phyloP scores from a whole-genome alignment of 2,329 filamentous ascomycete genomes.

The Neofusicoccum parvum region DNA sequence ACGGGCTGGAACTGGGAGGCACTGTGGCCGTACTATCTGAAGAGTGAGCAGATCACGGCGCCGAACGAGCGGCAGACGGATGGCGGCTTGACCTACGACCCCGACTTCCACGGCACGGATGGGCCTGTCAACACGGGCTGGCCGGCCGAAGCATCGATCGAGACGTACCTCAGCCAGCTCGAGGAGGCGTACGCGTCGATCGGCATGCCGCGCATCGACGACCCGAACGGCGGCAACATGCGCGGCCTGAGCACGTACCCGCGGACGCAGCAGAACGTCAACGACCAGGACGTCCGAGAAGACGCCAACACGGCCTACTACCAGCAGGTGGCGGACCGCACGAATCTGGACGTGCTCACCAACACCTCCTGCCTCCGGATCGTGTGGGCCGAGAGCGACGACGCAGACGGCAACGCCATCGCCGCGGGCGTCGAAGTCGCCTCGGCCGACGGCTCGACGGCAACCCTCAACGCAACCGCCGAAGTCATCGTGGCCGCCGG shows the following conservation, averaged over 20 bases:
- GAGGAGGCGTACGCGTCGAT: slow-evolving; percentile 36
- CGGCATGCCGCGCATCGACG: slow-evolving; percentile 37
- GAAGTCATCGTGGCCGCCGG: slow-evolving; percentile 28
- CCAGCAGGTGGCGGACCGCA: slow-evolving; percentile 38
- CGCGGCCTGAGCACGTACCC: slow-evolving; percentile 42
- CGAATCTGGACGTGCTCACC: slow-evolving; percentile 48
- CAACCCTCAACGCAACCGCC: slow-evolving; percentile 31
- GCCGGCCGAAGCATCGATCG: not conserved
- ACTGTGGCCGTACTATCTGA: slow-evolving; percentile 19
- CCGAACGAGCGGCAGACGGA: not conserved
- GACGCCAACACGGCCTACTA: slow-evolving; percentile 50
- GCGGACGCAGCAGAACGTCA: slow-evolving; percentile 34
- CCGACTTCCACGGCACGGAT: not conserved
- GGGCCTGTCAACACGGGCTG: slow-evolving; percentile 20
- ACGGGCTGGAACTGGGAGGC: slow-evolving; percentile 19
- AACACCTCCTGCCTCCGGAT: slow-evolving; percentile 43
- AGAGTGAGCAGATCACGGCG: slow-evolving; percentile 14
- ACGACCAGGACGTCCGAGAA: slow-evolving; percentile 36
- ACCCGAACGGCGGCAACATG: slow-evolving; percentile 42
- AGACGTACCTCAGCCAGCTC: slow-evolving; percentile 17
- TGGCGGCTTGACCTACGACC: not conserved
- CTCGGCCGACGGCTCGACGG: not conserved
- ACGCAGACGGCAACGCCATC: not conserved
- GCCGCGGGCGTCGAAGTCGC: slow-evolving; percentile 31
- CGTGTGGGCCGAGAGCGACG: slow-evolving; percentile 33